Evolutionary conservation across 2,329 filamentous ascomycete genomes (phyloP).

Genomic region (Atkinsonella hypoxylon): DNA sequence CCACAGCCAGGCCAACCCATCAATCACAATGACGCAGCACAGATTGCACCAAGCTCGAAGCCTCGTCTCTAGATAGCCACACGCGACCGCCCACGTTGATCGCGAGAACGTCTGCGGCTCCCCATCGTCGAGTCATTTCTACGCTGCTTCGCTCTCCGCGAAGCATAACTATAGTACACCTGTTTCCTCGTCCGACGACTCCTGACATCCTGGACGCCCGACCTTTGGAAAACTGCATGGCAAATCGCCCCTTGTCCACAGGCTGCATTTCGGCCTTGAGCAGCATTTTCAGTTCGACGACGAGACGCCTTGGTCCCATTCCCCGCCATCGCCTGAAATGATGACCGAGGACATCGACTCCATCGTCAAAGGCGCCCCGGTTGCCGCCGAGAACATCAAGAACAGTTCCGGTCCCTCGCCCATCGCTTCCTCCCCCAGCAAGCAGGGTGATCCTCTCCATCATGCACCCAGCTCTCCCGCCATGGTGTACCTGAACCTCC

Average conservation of each 20-base stretch:
- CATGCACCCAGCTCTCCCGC: slow-evolving; percentile 81
- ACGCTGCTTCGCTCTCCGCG: not conserved
- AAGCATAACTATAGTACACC: not conserved
- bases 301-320: no score
- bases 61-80: not conserved
- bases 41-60: not conserved
- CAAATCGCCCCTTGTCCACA: not conserved
- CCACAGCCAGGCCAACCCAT: not conserved
- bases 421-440: slow-evolving; percentile 30
- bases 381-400: slow-evolving; percentile 43
- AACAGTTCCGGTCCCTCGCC: slow-evolving; percentile 27
- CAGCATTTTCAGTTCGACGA: not conserved
- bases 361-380: slow-evolving; percentile 80
- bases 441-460: slow-evolving; percentile 58
- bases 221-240: slow-evolving; percentile 1
- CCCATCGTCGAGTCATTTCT: not conserved
- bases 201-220: not conserved
- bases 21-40: not conserved
- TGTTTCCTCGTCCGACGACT: not conserved
- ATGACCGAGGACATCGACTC: slow-evolving; percentile 69
- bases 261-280: slow-evolving; percentile 3
- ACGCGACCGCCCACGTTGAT: not conserved
- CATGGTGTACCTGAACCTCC: slow-evolving; percentile 95
- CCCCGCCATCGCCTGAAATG: not conserved
- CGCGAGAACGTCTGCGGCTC: not conserved